Evolutionary conservation across 1,284 basidiomycete species (phyloP).

Genomic region (Ganoderma meredithae): DNA sequence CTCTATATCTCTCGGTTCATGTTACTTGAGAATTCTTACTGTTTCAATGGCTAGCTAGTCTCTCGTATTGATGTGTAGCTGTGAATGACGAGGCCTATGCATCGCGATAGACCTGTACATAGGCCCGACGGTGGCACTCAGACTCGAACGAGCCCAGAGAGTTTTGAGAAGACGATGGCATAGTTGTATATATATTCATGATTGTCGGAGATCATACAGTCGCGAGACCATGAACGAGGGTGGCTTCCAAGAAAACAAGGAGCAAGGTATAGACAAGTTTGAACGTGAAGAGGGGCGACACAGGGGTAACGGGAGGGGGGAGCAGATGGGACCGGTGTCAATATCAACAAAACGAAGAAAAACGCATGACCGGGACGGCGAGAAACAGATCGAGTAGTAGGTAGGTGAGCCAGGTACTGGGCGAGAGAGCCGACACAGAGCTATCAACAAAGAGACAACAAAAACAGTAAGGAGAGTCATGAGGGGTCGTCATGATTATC

Average conservation of each 20-base stretch:
- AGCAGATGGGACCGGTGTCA: constrained; percentile 32
- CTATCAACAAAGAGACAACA: constrained; percentile 28
- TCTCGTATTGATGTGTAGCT: constrained; percentile 13
- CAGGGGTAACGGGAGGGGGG: constrained; percentile 34
- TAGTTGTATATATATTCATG: constrained; percentile 34
- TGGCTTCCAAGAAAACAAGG: constrained; percentile 20
- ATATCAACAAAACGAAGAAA: constrained; percentile 33
- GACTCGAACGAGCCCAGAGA: not conserved
- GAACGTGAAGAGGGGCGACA: constrained; percentile 37
- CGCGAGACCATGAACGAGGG: constrained; percentile 30
- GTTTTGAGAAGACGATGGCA: constrained; percentile 16
- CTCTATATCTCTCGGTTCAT: constrained; percentile 11
- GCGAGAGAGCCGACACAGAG: constrained; percentile 21
- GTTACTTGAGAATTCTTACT: constrained; percentile 12
- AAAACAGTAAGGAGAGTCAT: constrained; percentile 28
- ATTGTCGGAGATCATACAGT: constrained; percentile 33
- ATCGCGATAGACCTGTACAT: not conserved
- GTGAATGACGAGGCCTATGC: constrained; percentile 17
- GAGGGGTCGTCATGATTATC: constrained; percentile 31
- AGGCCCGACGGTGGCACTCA: not conserved
- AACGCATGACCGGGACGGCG: constrained; percentile 24
- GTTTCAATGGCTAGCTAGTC: constrained; percentile 29
- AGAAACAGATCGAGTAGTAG: constrained; percentile 16
- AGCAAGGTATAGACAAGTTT: constrained; percentile 36
- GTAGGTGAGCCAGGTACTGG: not conserved